Conservation (phyloP, 2,329 filamentous ascomycete genomes). For the Hymenoscyphus linearis region DNA sequence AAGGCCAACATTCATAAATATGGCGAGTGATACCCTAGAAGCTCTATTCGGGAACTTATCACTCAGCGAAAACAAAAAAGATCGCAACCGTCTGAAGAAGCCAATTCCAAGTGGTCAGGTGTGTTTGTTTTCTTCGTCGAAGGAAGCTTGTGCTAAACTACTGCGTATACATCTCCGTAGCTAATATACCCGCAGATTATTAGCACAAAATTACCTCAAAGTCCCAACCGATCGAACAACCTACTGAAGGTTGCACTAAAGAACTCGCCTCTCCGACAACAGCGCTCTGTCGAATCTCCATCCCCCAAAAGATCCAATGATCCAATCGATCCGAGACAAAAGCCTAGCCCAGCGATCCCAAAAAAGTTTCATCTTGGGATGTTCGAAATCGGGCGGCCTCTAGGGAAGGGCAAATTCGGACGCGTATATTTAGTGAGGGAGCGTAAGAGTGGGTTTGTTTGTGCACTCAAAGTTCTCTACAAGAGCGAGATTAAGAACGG, state of each 20-base stretch:
- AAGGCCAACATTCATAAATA: background rate
- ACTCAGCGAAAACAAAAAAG: constrained; percentile 4
- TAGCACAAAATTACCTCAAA: constrained; percentile 3
- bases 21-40: constrained; percentile 5
- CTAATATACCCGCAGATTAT: background rate
- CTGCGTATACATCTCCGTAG: too few relatives aligned
- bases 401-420: constrained; percentile 67
- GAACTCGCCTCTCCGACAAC: constrained; percentile 2
- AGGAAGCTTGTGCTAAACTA: background rate
- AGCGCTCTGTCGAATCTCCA: background rate
- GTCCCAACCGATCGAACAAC: constrained; percentile 1
- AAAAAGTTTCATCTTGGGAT: constrained; percentile 65
- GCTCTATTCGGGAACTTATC: constrained; percentile 3
- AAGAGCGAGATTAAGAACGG: constrained; percentile 61
- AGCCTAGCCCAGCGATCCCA: constrained; percentile 38
- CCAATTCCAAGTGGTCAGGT: background rate
- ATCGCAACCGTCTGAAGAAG: constrained; percentile 1
- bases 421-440: constrained; percentile 65
- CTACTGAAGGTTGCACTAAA: constrained; percentile 6
- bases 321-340: constrained; percentile 24
- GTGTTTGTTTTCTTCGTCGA: background rate
- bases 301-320: background rate
- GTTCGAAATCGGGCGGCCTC: constrained; percentile 58
- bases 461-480: constrained; percentile 64
- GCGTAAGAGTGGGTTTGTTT: constrained; percentile 58